These are phyloP conservation scores for Naegleria gruberi DNA, from an alignment of 208 protist genomes.

Conservation along the genomic window DNA sequence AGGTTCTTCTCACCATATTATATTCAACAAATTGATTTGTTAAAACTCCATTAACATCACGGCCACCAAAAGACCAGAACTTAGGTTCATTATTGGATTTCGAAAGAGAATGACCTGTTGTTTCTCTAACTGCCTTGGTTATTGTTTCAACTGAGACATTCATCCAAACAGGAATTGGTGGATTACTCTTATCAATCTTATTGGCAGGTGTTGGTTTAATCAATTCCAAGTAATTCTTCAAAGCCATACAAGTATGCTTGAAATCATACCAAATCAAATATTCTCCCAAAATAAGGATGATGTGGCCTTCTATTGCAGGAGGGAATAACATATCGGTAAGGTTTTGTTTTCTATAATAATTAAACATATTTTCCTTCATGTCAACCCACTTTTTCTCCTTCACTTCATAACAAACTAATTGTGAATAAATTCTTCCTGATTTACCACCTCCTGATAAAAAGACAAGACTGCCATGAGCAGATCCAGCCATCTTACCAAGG, in stretches of 20 bases:
- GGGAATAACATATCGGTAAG: neutral
- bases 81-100: neutral
- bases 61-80: neutral
- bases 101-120: neutral
- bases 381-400: neutral
- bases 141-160: neutral
- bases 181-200: neutral
- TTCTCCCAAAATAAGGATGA: neutral
- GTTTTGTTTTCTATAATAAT: neutral
- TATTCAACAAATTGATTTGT: neutral
- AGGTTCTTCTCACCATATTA: neutral
- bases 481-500: neutral
- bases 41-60: neutral
- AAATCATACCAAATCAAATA: neutral
- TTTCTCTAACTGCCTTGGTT: neutral
- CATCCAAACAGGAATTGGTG: neutral
- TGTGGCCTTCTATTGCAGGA: neutral
- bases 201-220: neutral
- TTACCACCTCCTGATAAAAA: neutral
- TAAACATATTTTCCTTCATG: neutral
- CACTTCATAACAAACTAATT: neutral
- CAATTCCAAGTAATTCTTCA: neutral
- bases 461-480: neutral
- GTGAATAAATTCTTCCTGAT: neutral
- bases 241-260: neutral